These are phyloP conservation scores for Papilionanthe hybrid DNA, from an alignment of 116 monocot species.

Conservation along the genomic window DNA sequence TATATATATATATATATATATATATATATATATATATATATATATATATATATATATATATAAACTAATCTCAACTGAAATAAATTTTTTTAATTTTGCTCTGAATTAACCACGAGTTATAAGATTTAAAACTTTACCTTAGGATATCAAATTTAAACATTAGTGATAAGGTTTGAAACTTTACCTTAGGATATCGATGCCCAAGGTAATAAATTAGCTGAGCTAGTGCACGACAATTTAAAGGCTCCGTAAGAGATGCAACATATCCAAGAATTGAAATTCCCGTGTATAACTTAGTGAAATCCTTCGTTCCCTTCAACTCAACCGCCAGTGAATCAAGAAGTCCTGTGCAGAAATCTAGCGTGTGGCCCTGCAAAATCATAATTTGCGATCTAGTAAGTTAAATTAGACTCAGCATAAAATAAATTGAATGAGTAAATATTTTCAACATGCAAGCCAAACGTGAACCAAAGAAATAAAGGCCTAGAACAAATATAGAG, in stretches of 20 bases:
- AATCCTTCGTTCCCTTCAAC: conserved; percentile 82
- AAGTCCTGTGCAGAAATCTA: conserved; percentile 41
- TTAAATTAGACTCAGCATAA: neutral
- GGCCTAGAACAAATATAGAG: neutral
- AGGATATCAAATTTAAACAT: neutral
- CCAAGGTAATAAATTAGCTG: conserved; percentile 62
- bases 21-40: too few species aligned
- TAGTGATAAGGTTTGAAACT: neutral
- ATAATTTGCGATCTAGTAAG: neutral
- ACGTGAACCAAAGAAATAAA: neutral
- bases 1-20: too few species aligned
- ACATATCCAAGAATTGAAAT: conserved; percentile 87
- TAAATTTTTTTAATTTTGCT: too few species aligned
- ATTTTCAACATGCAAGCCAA: neutral
- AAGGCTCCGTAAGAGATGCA: conserved; percentile 47
- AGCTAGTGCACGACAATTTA: conserved; percentile 47
- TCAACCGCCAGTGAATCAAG: conserved; percentile 63
- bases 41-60: too few species aligned
- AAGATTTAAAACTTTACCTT: too few species aligned
- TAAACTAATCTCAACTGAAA: too few species aligned
- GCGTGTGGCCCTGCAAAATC: conserved; percentile 29
- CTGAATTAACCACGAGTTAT: too few species aligned
- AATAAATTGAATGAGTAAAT: neutral
- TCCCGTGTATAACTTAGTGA: conserved; percentile 71
- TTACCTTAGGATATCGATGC: conserved; percentile 92